These are phyloP conservation scores for Vitis hybrid DNA, from an alignment of 177 flowering plant genomes.

Conservation along the genomic window DNA sequence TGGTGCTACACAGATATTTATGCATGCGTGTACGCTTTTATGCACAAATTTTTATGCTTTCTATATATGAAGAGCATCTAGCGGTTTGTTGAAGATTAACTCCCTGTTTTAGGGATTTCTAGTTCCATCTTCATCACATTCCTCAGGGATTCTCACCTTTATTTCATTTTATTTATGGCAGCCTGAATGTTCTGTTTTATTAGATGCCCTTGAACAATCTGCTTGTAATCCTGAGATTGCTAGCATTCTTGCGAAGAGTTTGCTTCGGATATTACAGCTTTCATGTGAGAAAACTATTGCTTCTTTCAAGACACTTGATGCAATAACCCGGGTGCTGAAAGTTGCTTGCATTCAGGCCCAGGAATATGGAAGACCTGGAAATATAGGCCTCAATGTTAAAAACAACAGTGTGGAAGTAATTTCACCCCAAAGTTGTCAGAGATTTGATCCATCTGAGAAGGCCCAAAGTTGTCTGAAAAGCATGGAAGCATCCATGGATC, in stretches of 20 bases:
- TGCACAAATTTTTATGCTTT: neutral
- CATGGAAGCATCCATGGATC: constrained; percentile 61
- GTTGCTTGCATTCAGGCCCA: constrained; percentile 80
- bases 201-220: constrained; percentile 87
- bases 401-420: constrained; percentile 17
- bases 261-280: constrained; percentile 63
- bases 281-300: constrained; percentile 77
- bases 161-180: constrained; percentile 32
- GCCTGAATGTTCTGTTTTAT: constrained; percentile 82
- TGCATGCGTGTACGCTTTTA: neutral
- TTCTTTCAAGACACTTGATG: constrained; percentile 74
- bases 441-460: constrained; percentile 22
- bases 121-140: neutral
- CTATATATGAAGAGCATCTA: neutral
- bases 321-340: constrained; percentile 72
- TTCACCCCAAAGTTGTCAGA: constrained; percentile 20
- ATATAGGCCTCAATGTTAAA: constrained; percentile 18
- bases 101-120: neutral
- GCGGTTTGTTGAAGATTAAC: neutral
- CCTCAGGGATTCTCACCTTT: neutral
- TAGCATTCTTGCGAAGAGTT: constrained; percentile 56
- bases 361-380: constrained; percentile 50
- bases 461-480: constrained; percentile 49
- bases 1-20: neutral
- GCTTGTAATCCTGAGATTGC: constrained; percentile 77